Conservation (phyloP, 2,329 filamentous ascomycete species). For the Dissoconium aciculare region DNA sequence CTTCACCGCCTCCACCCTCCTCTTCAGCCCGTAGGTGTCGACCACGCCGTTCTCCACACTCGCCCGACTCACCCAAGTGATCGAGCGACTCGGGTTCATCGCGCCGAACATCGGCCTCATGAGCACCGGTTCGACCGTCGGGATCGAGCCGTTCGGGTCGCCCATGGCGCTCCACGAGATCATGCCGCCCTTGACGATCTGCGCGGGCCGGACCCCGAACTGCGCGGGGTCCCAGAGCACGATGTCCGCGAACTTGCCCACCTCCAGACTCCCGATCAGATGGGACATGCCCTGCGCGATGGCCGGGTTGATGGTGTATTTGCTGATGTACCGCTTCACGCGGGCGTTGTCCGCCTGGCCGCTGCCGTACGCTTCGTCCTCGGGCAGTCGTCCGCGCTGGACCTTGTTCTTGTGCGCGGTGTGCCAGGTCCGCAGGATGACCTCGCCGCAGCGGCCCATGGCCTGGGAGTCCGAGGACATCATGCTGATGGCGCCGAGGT, state of each 20-base stretch:
- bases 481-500: conserved; percentile 91
- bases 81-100: conserved; percentile 43
- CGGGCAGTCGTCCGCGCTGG: conserved; percentile 59
- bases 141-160: conserved; percentile 49
- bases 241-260: conserved; percentile 79
- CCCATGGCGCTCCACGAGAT: conserved; percentile 70
- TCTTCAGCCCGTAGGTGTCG: conserved; percentile 58
- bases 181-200: conserved; percentile 77
- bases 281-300: conserved; percentile 83
- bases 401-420: conserved; percentile 94
- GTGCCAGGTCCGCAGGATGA: conserved; percentile 86
- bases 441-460: conserved; percentile 92
- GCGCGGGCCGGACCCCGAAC: conserved; percentile 73
- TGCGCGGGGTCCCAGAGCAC: conserved; percentile 73
- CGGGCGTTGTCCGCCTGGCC: conserved; percentile 88
- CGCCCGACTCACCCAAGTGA: conserved; percentile 69
- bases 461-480: conserved; percentile 93
- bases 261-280: conserved; percentile 71
- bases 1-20: conserved; percentile 65
- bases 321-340: conserved; percentile 83
- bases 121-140: conserved; percentile 71
- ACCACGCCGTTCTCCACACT: conserved; percentile 54
- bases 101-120: conserved; percentile 77
- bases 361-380: conserved; percentile 56
- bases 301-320: conserved; percentile 92